Base-by-base conservation (phyloP, 148 eudicot species). In the Rhododendron simsii region DNA sequence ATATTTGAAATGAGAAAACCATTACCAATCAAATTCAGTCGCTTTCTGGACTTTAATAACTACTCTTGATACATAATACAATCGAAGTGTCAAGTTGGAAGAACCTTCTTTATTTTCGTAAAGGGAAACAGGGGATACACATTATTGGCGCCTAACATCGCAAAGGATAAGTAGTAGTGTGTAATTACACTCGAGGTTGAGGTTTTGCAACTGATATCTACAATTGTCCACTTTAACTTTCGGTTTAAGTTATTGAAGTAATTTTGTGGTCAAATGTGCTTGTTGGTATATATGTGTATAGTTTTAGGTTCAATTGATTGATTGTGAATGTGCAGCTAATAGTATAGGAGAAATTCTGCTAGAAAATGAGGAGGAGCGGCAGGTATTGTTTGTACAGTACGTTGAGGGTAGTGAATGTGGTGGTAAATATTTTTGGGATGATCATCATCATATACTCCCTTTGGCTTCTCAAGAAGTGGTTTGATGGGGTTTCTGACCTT, bases 391-490 rank as follows among this genome's bases (percentile, higher is more conserved):
- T 87, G 71, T 59, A 78, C 61, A 80, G 6, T 0, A 63, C 88
- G 21, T 7, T 78, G 67, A 87, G 86, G 81, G 44, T 80, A 37
- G 83, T 84, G 61, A 87, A 87, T 69, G 53, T 84, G 10, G 33
- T 65, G 16, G 78, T 84, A 1, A 87, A 84, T 51, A 30, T 87
- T 0, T 39, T 50, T 8, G 88, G 86, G 35, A 30, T 84, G 3
- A 82, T 33, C n/a, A 87, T 87, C 65, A 87, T 87, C 9, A 65
- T 87, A 18, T 87, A 87, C 69, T 83, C 88, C 55, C 86, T 87
- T 39, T 87, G 88, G 88, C 83, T 87, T 12, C 83, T 84, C 71
- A 87, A 78, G 83, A 33, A 7, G 55, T 87, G 88, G 88, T n/a
- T 41, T 13, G 47, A 84, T 0, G 86, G 86, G 39, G 78, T 87